These are phyloP conservation scores for Albugo laibachii DNA, from an alignment of 352 stramenopile species.

Conservation along the genomic window DNA sequence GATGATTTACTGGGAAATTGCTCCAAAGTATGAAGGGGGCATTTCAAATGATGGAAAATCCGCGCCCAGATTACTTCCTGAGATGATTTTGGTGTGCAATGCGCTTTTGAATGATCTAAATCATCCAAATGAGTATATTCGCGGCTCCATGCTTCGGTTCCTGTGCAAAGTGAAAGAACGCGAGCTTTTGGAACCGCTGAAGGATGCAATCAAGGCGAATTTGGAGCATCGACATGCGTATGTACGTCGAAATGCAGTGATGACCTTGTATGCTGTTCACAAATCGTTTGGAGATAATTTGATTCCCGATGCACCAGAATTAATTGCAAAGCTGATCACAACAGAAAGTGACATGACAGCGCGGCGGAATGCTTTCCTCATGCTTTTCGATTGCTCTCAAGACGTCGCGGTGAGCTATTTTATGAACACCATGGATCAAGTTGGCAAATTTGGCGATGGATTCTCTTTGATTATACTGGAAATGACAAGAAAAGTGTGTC, in stretches of 20 bases:
- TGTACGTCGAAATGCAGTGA: constrained; percentile 97
- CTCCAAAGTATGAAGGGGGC: constrained; percentile 88
- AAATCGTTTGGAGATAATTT: constrained; percentile 87
- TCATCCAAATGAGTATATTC: constrained; percentile 99
- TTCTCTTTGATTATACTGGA: constrained; percentile 99
- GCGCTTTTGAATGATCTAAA: constrained; percentile 99
- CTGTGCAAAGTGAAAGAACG: constrained; percentile 98
- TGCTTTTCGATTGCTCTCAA: constrained; percentile 98
- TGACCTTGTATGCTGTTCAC: constrained; percentile 97
- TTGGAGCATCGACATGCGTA: constrained; percentile 97
- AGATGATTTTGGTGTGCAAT: constrained; percentile 99
- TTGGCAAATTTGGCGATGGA: constrained; percentile 89
- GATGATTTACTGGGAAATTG: constrained; percentile 99
- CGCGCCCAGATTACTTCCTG: constrained; percentile 89
- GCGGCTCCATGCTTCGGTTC: constrained; percentile 97
- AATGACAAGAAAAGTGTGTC: constrained; percentile 96
- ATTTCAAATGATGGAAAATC: constrained; percentile 6
- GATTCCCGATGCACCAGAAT: constrained; percentile 94
- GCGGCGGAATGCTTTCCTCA: constrained; percentile 96
- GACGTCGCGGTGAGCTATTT: constrained; percentile 95
- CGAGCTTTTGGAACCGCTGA: constrained; percentile 84
- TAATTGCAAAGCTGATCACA: constrained; percentile 91
- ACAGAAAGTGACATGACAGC: constrained; percentile 89
- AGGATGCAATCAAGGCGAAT: constrained; percentile 89
- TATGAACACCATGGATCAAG: constrained; percentile 92